phyloP scores from a whole-genome alignment of 768 basidiomycete genomes.

The Boletus sp. region DNA sequence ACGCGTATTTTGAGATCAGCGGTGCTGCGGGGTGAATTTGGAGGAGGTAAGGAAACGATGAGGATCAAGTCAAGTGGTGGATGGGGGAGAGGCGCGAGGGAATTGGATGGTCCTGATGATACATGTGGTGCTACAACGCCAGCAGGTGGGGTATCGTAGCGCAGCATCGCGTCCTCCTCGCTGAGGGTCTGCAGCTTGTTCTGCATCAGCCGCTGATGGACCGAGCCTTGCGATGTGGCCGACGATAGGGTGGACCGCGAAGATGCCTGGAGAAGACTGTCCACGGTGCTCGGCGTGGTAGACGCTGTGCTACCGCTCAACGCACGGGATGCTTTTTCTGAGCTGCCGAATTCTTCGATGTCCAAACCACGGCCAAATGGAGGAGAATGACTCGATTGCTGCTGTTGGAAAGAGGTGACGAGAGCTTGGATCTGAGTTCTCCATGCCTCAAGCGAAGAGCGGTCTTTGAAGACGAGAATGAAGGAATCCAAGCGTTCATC shows the following conservation, averaged over 20 bases:
- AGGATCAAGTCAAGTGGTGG: conserved; percentile 91
- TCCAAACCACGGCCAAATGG: conserved; percentile 42
- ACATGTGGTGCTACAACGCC: conserved; percentile 68
- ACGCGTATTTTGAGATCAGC: conserved; percentile 86
- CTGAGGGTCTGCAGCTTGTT: conserved; percentile 63
- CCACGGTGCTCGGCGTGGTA: conserved; percentile 58
- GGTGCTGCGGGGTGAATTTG: conserved; percentile 68
- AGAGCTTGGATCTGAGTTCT: conserved; percentile 77
- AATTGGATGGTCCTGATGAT: conserved; percentile 75
- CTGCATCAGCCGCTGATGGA: conserved; percentile 34
- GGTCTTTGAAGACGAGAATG: conserved; percentile 93
- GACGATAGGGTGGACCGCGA: conserved; percentile 72
- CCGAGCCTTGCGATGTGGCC: conserved; percentile 67
- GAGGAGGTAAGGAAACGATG: conserved; percentile 82
- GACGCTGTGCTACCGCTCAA: conserved; percentile 69
- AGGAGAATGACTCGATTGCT: conserved; percentile 39
- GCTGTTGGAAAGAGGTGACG: conserved; percentile 67
- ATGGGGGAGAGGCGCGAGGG: conserved; percentile 77
- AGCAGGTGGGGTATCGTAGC: conserved; percentile 50
- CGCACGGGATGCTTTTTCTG: conserved; percentile 74
- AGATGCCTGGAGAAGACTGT: conserved; percentile 65
- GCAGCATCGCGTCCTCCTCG: conserved; percentile 65
- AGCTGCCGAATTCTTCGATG: conserved; percentile 78
- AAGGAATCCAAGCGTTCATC: conserved; percentile 92
- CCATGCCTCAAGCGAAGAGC: conserved; percentile 88